Conservation (phyloP, 169 alveolate genomes). For the Fabrea salina region DNA sequence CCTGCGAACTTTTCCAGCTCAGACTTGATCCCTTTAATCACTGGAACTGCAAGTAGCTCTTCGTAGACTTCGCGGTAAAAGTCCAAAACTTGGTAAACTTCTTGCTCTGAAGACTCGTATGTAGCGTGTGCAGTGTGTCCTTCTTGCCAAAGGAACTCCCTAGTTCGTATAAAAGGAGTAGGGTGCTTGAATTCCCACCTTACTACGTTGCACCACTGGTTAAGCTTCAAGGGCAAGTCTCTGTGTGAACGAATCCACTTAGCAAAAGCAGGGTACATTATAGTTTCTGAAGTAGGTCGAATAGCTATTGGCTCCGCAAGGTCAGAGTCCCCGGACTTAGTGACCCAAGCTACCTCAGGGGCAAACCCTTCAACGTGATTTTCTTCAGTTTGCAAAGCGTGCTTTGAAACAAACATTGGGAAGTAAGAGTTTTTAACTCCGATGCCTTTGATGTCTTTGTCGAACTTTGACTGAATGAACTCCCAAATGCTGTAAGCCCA, state of each 20-base stretch:
- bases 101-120: constrained; percentile 93
- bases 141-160: constrained; percentile 99
- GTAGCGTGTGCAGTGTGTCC: constrained; percentile 99
- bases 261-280: constrained; percentile 98
- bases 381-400: constrained; percentile 94
- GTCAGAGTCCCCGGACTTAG: constrained; percentile 93
- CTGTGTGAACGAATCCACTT: constrained; percentile 99
- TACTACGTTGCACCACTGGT: constrained; percentile 96
- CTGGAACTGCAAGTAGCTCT: constrained; percentile 98
- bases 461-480: constrained; percentile 89
- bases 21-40: constrained; percentile 96
- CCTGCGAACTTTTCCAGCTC: constrained; percentile 99
- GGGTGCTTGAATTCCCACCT: constrained; percentile 99
- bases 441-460: constrained; percentile 82
- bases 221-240: constrained; percentile 97
- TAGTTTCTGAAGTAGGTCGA: constrained; percentile 99
- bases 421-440: constrained; percentile 93
- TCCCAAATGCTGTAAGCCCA: constrained; percentile 98
- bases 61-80: constrained; percentile 90
- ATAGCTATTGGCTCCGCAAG: constrained; percentile 96
- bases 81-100: constrained; percentile 89
- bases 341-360: constrained; percentile 99
- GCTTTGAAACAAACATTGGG: constrained; percentile 95
- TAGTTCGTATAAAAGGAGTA: constrained; percentile 99
- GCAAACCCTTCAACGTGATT: constrained; percentile 98